Conservation (phyloP, 495 filamentous ascomycete species). For the Penicillium canariense region DNA sequence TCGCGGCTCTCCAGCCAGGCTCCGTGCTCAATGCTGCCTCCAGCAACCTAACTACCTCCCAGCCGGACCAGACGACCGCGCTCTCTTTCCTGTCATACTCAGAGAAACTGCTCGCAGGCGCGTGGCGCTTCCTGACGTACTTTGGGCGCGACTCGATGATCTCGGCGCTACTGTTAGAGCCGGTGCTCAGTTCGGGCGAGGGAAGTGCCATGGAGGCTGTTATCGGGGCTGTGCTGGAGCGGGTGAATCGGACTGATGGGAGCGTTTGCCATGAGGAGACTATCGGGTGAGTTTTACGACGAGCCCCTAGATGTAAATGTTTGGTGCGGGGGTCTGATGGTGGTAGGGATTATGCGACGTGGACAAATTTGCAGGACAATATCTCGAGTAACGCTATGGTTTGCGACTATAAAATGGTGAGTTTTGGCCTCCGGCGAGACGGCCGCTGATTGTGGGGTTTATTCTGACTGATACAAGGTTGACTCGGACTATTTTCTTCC, state of each 20-base stretch:
- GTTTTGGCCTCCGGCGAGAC: not conserved
- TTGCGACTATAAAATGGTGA: conserved; percentile 61
- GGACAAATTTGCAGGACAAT: conserved; percentile 52
- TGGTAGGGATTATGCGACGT: conserved; percentile 58
- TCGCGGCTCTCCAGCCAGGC: conserved; percentile 46
- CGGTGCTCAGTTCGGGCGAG: conserved; percentile 55
- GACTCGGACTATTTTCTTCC: conserved; percentile 64
- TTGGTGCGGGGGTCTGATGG: not conserved
- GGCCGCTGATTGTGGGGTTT: no score
- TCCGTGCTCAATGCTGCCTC: conserved; percentile 51
- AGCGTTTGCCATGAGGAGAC: conserved; percentile 64
- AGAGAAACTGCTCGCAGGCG: conserved; percentile 59
- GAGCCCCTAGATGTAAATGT: not conserved
- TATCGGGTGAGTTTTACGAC: conserved; percentile 43
- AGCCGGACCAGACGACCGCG: conserved; percentile 47
- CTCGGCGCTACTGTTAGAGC: conserved; percentile 53
- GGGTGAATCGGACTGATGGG: conserved; percentile 57
- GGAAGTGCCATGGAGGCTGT: conserved; percentile 59
- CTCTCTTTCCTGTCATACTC: conserved; percentile 63
- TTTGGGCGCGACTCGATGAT: conserved; percentile 67
- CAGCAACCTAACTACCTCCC: conserved; percentile 40
- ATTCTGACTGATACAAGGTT: conserved; percentile 26
- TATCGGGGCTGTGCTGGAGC: conserved; percentile 57
- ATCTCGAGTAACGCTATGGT: conserved; percentile 50
- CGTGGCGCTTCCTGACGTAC: conserved; percentile 67